Conservation (phyloP, 345 rosid genomes). For the Garcia nutans region DNA sequence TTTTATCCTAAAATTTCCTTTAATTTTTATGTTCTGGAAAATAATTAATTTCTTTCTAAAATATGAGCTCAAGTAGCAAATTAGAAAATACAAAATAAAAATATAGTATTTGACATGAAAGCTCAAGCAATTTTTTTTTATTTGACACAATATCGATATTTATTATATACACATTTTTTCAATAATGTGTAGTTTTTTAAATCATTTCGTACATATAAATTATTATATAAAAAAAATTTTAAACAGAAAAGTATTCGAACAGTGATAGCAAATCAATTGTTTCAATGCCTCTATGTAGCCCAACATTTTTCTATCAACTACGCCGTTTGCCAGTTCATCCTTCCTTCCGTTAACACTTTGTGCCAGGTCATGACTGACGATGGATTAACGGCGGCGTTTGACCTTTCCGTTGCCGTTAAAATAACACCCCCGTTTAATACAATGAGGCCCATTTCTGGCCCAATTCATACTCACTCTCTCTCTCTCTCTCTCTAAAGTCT, state of each 20-base stretch:
- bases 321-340: conserved; percentile 56
- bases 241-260: conserved; percentile 16
- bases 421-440: conserved; percentile 7
- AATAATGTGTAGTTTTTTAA: too few relatives aligned
- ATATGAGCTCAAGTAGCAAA: too few relatives aligned
- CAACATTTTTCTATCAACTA: conserved; percentile 27
- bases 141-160: too few relatives aligned
- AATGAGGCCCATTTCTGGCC: conserved; percentile 14
- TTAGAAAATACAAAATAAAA: too few relatives aligned
- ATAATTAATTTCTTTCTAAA: too few relatives aligned
- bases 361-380: conserved; percentile 30
- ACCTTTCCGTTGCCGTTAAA: conserved; percentile 26
- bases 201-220: too few relatives aligned
- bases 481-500: background rate
- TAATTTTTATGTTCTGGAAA: too few relatives aligned
- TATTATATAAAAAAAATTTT: background rate
- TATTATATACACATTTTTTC: too few relatives aligned
- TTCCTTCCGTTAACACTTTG: conserved; percentile 19
- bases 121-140: too few relatives aligned
- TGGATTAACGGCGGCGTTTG: conserved; percentile 6
- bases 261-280: conserved; percentile 47
- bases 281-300: conserved; percentile 33
- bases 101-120: too few relatives aligned
- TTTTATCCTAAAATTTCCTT: too few relatives aligned
- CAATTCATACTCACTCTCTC: background rate